A percentile compares a stretch with the other conserved stretches of the same genome.
Evolutionary conservation across 441 rosid genomes (phyloP).

Genomic region (Croton setiger): DNA sequence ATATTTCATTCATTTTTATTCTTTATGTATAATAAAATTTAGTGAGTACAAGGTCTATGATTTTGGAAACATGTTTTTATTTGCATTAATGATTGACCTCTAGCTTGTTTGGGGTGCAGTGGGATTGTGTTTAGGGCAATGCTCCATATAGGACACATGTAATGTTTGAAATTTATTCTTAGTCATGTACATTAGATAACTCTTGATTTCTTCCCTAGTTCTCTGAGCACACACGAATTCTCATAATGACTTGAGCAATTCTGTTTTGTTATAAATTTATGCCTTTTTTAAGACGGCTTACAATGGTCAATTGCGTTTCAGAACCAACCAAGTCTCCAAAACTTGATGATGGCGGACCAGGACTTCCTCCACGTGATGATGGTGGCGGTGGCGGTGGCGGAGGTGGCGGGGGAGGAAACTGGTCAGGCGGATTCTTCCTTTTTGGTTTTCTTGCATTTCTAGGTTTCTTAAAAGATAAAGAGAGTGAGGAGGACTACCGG

Average conservation of each 20-base stretch:
- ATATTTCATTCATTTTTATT: not conserved
- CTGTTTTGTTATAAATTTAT: not conserved
- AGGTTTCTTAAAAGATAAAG: constrained; percentile 77
- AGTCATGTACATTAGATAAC: not conserved
- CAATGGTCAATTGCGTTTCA: constrained; percentile 16
- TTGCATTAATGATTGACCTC: not conserved
- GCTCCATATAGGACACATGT: no score
- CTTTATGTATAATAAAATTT: not conserved
- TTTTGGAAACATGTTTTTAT: not conserved
- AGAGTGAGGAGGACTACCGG: constrained; percentile 38
- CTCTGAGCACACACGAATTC: no score
- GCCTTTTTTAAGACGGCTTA: not conserved
- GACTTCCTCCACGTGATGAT: constrained; percentile 69
- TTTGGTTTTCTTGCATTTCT: constrained; percentile 84
- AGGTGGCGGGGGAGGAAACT: constrained; percentile 80
- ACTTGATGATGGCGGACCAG: constrained; percentile 74
- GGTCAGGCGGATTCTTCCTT: constrained; percentile 86
- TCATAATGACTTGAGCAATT: not conserved
- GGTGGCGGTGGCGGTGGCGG: constrained; percentile 92
- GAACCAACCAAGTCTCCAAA: constrained; percentile 42
- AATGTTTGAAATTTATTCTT: not conserved
- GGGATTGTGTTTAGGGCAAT: not conserved
- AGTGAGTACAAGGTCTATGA: not conserved
- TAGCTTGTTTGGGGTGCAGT: not conserved
- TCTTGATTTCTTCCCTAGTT: no score